Conservation (phyloP, 2,329 filamentous ascomycete genomes). For the Fusarium irregulare region DNA sequence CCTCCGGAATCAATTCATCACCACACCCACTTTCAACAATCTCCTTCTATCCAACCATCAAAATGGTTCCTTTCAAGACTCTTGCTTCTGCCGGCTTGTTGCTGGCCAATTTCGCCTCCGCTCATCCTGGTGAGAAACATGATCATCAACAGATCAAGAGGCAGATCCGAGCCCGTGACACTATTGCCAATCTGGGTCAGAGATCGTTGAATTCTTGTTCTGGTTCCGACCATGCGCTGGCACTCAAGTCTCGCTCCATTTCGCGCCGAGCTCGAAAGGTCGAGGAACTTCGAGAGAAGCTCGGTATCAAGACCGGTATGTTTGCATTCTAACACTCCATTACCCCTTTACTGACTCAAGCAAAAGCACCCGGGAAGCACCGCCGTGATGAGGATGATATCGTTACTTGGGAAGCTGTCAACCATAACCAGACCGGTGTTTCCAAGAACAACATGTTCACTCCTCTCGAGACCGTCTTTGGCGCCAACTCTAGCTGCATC, state of each 20-base stretch:
- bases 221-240: neutral
- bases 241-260: constrained; percentile 5
- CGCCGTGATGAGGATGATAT: constrained; percentile 7
- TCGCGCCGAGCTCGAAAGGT: constrained; percentile 9
- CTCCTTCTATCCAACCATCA: neutral
- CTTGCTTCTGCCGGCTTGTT: neutral
- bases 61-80: constrained; percentile 7
- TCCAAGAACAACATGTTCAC: constrained; percentile 1
- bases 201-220: neutral
- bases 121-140: constrained; percentile 15
- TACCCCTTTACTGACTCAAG: fast-evolving
- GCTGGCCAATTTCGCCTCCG: neutral
- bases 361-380: constrained; percentile 4
- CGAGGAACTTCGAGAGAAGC: constrained; percentile 2
- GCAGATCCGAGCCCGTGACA: constrained; percentile 8
- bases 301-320: constrained; percentile 8
- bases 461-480: constrained; percentile 5
- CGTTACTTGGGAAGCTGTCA: neutral
- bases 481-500: constrained; percentile 17
- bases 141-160: constrained; percentile 16
- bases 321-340: fast-evolving
- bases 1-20: neutral
- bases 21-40: neutral
- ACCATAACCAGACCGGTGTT: constrained; percentile 9
- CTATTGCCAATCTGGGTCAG: constrained; percentile 2